Evolutionary conservation across 495 filamentous ascomycete genomes (phyloP), one percentile per base, ranked within the genome.

Genomic region (Neurospora tetrasperma): DNA sequence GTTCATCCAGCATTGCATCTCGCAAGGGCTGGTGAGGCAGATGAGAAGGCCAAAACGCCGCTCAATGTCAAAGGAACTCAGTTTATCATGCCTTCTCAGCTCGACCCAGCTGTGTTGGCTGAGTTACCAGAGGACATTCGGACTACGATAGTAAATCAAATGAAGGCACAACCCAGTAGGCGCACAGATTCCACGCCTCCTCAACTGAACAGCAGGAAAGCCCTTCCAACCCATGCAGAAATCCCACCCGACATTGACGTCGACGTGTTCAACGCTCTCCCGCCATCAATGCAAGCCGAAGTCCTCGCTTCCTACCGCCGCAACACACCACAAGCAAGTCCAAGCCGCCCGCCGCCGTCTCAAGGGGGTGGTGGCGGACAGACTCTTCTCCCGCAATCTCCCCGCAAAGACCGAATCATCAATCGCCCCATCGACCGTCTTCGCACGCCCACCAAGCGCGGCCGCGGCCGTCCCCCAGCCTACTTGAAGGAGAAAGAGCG

Each of bases 51-150:
- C 73, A 85, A 85, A 40, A 91, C 88, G 69, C 88, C 90, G 4
- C 82, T 97, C 18, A 97, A 98, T 76, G 89, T 91, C 0, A 81
- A 86, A 4, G 94, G 94, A 0, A 95, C 93, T 11, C 94, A 98
- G 79, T 97, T 97, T 79, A 88, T 97, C 73, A 81, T 98, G 76
- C 94, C 94, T 4, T 89, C 89, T 5, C 90, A 94, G 74, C 83
- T 91, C 11, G 94, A 98, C 77, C 91, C 90, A 0, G 82, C 84
- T 41, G 89, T 94, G 2, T 81, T 96, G 40, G 90, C 89, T 2
- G 93, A 96, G 77, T 86, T 97, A 3, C 93, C 93, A 3, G 84
- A 84, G 18, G 92, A 96, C 75, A 96, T 97, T 73, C 87, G 93
- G 73, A 89, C 89, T 59, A 91, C 89, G 74, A 86, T 97, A n/a